phyloP scores from a whole-genome alignment of 2,329 filamentous ascomycete genomes.

The Pseudogymnoascus sp. region DNA sequence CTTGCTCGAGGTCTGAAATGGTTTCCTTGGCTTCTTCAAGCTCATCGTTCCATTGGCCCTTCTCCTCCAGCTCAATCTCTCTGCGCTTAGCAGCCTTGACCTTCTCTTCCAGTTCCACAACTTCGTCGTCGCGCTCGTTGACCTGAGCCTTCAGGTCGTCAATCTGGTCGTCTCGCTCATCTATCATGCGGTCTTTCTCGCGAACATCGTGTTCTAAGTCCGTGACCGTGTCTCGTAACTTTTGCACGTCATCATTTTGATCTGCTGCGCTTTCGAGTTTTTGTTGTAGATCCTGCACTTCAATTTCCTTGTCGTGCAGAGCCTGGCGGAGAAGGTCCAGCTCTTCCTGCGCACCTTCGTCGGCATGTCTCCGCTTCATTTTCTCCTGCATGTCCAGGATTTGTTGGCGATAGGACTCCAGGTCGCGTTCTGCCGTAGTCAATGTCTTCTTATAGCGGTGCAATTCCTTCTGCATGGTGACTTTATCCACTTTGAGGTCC shows the following conservation, averaged over 20 bases:
- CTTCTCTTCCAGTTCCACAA: slow-evolving; percentile 50
- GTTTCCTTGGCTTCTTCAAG: slow-evolving; percentile 49
- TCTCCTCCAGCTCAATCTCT: slow-evolving; percentile 49
- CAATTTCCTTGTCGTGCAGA: slow-evolving; percentile 48
- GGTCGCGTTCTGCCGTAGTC: slow-evolving; percentile 71
- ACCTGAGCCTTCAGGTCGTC: slow-evolving; percentile 54
- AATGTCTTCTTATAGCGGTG: slow-evolving; percentile 80
- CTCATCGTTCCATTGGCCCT: slow-evolving; percentile 44
- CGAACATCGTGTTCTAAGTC: slow-evolving; percentile 70
- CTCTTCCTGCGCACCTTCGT: slow-evolving; percentile 60
- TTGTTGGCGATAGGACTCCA: slow-evolving; percentile 76
- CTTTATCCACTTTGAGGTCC: slow-evolving; percentile 85
- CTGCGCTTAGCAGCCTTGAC: slow-evolving; percentile 48
- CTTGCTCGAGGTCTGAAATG: slow-evolving; percentile 51
- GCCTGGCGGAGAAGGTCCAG: slow-evolving; percentile 49
- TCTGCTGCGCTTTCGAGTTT: slow-evolving; percentile 51
- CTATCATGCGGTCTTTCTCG: slow-evolving; percentile 66
- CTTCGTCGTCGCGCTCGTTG: slow-evolving; percentile 44
- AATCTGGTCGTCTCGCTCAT: slow-evolving; percentile 68
- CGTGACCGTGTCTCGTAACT: slow-evolving; percentile 64
- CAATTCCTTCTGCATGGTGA: slow-evolving; percentile 83
- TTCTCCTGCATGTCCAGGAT: slow-evolving; percentile 77
- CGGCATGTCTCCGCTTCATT: slow-evolving; percentile 65
- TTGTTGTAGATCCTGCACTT: slow-evolving; percentile 44
- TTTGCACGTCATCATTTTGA: slow-evolving; percentile 53